Base-by-base conservation (phyloP, 306 rosid genomes). In the Castanea sativa region DNA sequence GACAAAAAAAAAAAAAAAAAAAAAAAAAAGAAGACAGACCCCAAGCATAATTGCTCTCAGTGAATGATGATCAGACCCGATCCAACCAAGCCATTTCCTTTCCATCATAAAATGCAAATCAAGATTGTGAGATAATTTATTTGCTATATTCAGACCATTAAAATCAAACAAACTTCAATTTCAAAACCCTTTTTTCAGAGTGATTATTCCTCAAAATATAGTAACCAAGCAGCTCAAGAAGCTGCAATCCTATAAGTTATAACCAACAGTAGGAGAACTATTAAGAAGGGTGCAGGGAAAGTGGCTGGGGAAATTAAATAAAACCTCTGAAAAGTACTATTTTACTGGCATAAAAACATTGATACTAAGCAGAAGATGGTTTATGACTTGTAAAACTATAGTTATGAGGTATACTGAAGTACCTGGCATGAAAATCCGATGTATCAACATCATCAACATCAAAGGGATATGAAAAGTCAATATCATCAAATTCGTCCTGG, bases 361-460 rank as follows among this genome's bases (percentile, higher is more conserved):
- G 45, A 80, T 69, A 38, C 77, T 74, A 21, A 8, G 57, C 43
- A 49, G 45, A 60, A 70, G 52, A 74, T 71, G 80, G 70, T 56
- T 77, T 58, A 52, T 16, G 52, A 78, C 74, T 65, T 65, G 52
- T 76, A 49, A 74, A 77, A 60, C 76, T 43, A 9, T 51, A 80
- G 67, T 53, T 33, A 52, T 13, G 6, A 58, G 78, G 43, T 65
- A 20, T 76, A 78, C 70, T 75, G 27, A 81, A 69, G 67, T 88
- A 92, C 97, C 97, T 89, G 74, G 80, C 51, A 67, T 80, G 92
- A 82, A 82, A 82, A 77, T 86, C 90, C 25, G 93, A 76, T 52
- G 89, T 74, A 67, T 90, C 97, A 67, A 92, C 96, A 83, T 93
- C 96, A 84, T 93, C 97, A 80, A 91, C 91, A 76, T 88, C 91